A percentile compares a stretch with the other conserved stretches of the same genome.
Evolutionary conservation across 768 basidiomycete genomes (phyloP).

Genomic region (Auriculariales sp.): DNA sequence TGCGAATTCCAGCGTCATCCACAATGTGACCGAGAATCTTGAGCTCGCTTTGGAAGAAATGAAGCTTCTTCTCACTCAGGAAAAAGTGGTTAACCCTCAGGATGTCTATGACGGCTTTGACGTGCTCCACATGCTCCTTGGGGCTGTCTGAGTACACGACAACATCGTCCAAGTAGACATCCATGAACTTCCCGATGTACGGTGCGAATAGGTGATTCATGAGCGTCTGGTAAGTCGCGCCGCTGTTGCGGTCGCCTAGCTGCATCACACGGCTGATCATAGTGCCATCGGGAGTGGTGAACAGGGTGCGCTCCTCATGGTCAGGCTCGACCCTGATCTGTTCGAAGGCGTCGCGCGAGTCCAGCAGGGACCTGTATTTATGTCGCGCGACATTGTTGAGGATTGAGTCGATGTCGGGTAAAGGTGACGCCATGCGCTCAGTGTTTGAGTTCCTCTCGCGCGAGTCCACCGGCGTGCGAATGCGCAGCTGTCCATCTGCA

Average conservation of each 20-base stretch:
- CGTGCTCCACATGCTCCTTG: constrained; percentile 17
- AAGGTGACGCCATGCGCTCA: constrained; percentile 12
- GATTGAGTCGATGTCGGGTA: constrained; percentile 17
- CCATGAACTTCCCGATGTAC: constrained; percentile 18
- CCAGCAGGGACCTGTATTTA: constrained; percentile 12
- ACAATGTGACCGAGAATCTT: constrained; percentile 21
- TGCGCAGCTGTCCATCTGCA: constrained; percentile 6
- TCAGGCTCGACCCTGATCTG: constrained; percentile 15
- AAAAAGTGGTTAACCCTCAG: constrained; percentile 20
- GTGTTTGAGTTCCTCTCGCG: constrained; percentile 20
- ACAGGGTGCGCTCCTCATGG: constrained; percentile 9
- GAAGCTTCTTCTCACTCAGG: constrained; percentile 20
- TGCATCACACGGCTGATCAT: constrained; percentile 29
- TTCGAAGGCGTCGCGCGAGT: constrained; percentile 20
- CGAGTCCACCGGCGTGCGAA: constrained; percentile 14
- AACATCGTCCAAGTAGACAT: constrained; percentile 22
- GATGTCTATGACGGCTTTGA: constrained; percentile 19
- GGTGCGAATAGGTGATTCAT: constrained; percentile 26
- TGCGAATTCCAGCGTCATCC: constrained; percentile 22
- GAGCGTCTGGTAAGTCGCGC: constrained; percentile 26
- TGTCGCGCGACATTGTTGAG: constrained; percentile 10
- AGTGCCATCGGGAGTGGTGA: constrained; percentile 26
- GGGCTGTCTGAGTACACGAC: constrained; percentile 18
- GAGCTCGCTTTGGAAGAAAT: constrained; percentile 16
- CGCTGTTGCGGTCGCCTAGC: constrained; percentile 18